These are phyloP conservation scores for Chlorella ohadii DNA, from an alignment of 139 green algal species.

Conservation along the genomic window DNA sequence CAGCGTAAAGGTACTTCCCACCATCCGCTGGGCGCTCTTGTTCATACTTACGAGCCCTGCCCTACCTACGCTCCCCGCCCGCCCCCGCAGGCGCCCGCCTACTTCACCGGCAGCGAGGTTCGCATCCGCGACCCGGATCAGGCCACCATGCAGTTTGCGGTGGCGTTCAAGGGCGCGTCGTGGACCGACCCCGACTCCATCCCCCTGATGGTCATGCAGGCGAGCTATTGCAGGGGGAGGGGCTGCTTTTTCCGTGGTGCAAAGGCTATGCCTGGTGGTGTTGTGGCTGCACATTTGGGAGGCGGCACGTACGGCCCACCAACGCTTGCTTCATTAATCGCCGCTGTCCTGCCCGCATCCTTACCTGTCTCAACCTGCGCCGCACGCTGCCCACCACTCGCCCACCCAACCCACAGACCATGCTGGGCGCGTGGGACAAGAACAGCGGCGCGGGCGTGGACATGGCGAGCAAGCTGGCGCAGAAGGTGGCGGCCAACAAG, in stretches of 20 bases:
- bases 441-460: slow-evolving; percentile 53
- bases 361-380: too few relatives aligned
- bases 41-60: too few relatives aligned
- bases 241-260: not conserved
- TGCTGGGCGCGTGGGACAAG: slow-evolving; percentile 80
- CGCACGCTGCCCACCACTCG: too few relatives aligned
- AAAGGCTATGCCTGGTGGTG: not conserved
- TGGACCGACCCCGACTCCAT: slow-evolving; percentile 97
- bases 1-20: too few relatives aligned
- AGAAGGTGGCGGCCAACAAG: slow-evolving; percentile 86
- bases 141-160: slow-evolving; percentile 77
- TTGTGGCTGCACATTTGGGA: too few relatives aligned
- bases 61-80: too few relatives aligned
- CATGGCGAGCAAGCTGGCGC: slow-evolving; percentile 67
- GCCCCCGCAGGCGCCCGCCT: slow-evolving; percentile 73
- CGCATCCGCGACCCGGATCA: slow-evolving; percentile 93
- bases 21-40: too few relatives aligned
- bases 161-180: slow-evolving; percentile 94
- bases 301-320: too few relatives aligned
- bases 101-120: slow-evolving; percentile 97
- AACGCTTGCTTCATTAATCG: too few relatives aligned
- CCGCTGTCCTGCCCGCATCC: too few relatives aligned
- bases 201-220: slow-evolving; percentile 98
- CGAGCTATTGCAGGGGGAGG: not conserved
- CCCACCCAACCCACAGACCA: slow-evolving; percentile 50